These are phyloP conservation scores for Rhazya stricta DNA, from an alignment of 257 asterid genomes.

Conservation along the genomic window DNA sequence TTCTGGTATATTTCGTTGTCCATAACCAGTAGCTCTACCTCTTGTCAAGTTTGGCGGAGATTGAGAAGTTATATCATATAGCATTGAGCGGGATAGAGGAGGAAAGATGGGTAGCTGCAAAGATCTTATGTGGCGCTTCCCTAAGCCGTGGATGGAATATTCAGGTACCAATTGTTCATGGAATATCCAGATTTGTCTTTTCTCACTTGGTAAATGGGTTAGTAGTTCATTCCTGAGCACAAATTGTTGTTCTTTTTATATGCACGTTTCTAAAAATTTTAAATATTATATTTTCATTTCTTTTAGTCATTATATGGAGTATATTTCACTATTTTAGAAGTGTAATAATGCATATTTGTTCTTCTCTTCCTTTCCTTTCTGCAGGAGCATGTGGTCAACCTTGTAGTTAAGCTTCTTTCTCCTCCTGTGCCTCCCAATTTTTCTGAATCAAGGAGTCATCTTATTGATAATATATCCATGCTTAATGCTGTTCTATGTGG, in stretches of 20 bases:
- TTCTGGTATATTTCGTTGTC: not conserved
- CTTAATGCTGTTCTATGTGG: conserved; percentile 16
- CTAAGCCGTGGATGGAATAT: conserved; percentile 24
- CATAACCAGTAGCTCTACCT: not conserved
- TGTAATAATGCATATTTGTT: no score
- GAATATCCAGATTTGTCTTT: no score
- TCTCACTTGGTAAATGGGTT: no score
- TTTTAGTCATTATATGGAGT: no score
- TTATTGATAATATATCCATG: conserved; percentile 11
- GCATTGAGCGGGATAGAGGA: conserved; percentile 18
- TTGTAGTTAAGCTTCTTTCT: conserved; percentile 13
- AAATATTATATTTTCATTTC: no score
- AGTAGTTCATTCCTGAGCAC: no score
- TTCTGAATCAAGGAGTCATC: conserved; percentile 18
- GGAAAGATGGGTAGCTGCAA: conserved; percentile 12
- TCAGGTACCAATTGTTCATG: conserved; percentile 8
- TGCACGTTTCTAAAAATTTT: no score
- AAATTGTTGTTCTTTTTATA: no score
- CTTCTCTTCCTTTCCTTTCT: not conserved
- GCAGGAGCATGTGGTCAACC: conserved; percentile 19
- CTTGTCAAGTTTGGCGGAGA: conserved; percentile 14
- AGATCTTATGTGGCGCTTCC: conserved; percentile 20
- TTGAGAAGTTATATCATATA: conserved; percentile 22
- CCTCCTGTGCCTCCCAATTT: conserved; percentile 18
- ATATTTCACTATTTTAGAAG: no score